Conservation (phyloP, 1,284 basidiomycete species). For the Vanrija pseudolonga region DNA sequence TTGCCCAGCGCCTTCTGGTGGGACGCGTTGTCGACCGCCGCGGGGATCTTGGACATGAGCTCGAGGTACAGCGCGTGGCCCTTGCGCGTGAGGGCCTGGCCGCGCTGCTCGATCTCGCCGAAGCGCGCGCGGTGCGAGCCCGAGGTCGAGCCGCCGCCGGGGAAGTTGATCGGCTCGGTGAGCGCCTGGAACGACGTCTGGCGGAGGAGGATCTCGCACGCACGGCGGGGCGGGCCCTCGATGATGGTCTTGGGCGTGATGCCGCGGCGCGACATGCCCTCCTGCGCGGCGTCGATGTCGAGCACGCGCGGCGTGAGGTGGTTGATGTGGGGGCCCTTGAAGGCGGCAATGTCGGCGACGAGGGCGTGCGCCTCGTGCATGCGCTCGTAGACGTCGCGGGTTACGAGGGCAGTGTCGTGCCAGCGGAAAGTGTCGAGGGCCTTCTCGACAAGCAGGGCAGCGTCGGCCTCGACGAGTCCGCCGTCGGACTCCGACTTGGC, state of each 20-base stretch:
- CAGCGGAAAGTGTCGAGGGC: slow-evolving; percentile 50
- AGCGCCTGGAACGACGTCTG: slow-evolving; percentile 51
- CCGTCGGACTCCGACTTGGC: slow-evolving; percentile 37
- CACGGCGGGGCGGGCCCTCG: slow-evolving; percentile 46
- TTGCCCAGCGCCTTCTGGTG: slow-evolving; percentile 34
- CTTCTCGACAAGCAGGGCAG: slow-evolving; percentile 37
- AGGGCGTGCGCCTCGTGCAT: slow-evolving; percentile 44
- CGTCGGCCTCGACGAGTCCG: slow-evolving; percentile 26
- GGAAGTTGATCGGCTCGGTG: slow-evolving; percentile 47
- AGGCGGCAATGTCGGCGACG: slow-evolving; percentile 50
- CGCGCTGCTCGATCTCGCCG: slow-evolving; percentile 51
- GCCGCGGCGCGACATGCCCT: slow-evolving; percentile 42
- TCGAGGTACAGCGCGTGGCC: slow-evolving; percentile 41
- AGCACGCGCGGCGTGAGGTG: slow-evolving; percentile 51
- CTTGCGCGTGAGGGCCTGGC: slow-evolving; percentile 47
- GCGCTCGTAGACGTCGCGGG: slow-evolving; percentile 35
- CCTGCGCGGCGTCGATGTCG: slow-evolving; percentile 50
- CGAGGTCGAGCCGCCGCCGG: slow-evolving; percentile 9
- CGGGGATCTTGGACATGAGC: slow-evolving; percentile 24
- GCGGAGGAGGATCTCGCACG: slow-evolving; percentile 47
- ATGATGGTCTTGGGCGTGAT: slow-evolving; percentile 51
- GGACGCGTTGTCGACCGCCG: slow-evolving; percentile 35
- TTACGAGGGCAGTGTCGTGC: slow-evolving; percentile 46
- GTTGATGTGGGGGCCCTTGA: slow-evolving; percentile 52
- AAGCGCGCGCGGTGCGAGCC: slow-evolving; percentile 51